Evolutionary conservation across 2,329 filamentous ascomycete species (phyloP).

Genomic region (Epichloe hybrida): DNA sequence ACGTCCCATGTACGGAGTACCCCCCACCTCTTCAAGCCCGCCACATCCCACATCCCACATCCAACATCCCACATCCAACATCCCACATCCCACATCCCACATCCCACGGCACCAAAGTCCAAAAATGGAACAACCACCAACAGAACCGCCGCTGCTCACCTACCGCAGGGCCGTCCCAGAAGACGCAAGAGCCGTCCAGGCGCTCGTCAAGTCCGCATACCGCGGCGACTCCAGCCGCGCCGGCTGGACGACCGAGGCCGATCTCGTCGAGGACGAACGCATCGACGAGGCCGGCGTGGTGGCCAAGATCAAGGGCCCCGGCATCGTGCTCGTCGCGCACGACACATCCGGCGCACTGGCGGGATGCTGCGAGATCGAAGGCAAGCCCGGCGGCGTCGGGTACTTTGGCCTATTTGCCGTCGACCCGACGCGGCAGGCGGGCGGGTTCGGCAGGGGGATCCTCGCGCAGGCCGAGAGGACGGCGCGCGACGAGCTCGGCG

Average conservation of each 20-base stretch:
- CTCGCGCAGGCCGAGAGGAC: slow-evolving; percentile 27
- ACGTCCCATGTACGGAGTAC: too few species aligned
- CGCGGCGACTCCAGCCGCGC: slow-evolving; percentile 25
- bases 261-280: slow-evolving; percentile 28
- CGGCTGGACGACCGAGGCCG: slow-evolving; percentile 35
- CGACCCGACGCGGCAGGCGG: slow-evolving; percentile 26
- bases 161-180: slow-evolving; percentile 22
- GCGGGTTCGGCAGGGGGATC: slow-evolving; percentile 28
- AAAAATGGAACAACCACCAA: neutral
- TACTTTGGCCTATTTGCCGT: slow-evolving; percentile 38
- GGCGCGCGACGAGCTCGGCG: slow-evolving; percentile 20
- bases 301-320: slow-evolving; percentile 26
- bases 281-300: slow-evolving; percentile 24
- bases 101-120: too few species aligned
- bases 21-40: too few species aligned
- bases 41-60: too few species aligned
- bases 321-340: slow-evolving; percentile 24
- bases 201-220: slow-evolving; percentile 30
- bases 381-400: slow-evolving; percentile 14
- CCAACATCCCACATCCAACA: too few species aligned
- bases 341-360: slow-evolving; percentile 17
- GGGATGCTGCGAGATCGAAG: slow-evolving; percentile 31
- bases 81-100: too few species aligned
- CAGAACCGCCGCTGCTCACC: slow-evolving; percentile 14
- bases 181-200: slow-evolving; percentile 20